Base-by-base conservation (phyloP, 192 early-diverging fungal genomes). In the Oehlia diaphana region DNA sequence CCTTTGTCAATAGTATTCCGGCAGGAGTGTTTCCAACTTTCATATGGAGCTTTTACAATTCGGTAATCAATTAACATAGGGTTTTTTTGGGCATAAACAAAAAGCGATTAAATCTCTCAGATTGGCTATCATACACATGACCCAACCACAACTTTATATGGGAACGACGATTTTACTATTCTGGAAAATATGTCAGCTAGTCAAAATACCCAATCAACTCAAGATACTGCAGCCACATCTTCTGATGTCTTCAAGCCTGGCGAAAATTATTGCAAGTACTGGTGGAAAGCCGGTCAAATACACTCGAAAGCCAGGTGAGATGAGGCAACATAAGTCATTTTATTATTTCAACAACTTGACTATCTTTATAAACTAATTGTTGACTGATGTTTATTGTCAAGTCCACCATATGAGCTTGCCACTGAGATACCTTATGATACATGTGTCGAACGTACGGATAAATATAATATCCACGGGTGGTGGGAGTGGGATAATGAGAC, bases 401-500 rank as follows among this genome's bases (percentile, higher is more conserved):
- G 47, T 3, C 62, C 62, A 61, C 72, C 53, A 31, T 74, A 61
- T 37, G 53, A 61, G n/a, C 49, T 74, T 23, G 37, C 4, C 1
- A 31, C 72, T 74, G 53, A 58, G 47, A n/a, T 74, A 12, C 39
- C 72, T 4, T 42, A 1, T 74, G 72, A 74, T 58, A 44, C 9
- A 4, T 74, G 31, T 62, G 37, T 58, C 13, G 12, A 37, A 33
- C 42, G 33, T 14, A 74, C 72, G 28, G 72, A 74, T 49, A 74
- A 74, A 26, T n/a, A 74, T 26, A 74, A 74, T 58, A 42, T 74
- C 5, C 26, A 61, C 9, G 14, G 72, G 2, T 42, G 42, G 26
- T 74, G 72, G 72, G 72, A 74, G n/a, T 74, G 72, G 72, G 53
- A 74, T 58, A 61, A 74, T 74, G 72, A 53, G 5, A 74, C 72